Conservation (phyloP, 352 stramenopile species). For the Globisporangium megalacanthum region DNA sequence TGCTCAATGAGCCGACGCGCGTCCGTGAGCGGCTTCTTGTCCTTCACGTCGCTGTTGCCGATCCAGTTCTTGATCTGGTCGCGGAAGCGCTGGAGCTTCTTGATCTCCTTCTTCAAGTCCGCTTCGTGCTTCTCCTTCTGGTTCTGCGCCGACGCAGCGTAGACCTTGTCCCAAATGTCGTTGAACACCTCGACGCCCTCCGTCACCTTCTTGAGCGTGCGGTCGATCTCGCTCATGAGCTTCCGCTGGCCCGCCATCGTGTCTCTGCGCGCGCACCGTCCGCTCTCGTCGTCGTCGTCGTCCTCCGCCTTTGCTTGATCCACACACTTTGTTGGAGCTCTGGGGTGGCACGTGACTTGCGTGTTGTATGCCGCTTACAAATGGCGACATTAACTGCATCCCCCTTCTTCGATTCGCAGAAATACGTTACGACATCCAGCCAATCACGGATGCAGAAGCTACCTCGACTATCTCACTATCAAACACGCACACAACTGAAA, state of each 20-base stretch:
- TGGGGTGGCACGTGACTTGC: neutral
- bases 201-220: conserved; percentile 99
- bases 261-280: conserved; percentile 1
- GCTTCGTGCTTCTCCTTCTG: conserved; percentile 99
- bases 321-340: conserved; percentile 1
- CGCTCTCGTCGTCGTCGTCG: conserved; percentile 1
- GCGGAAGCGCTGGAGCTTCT: conserved; percentile 97
- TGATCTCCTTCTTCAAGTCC: conserved; percentile 99
- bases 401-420: conserved; percentile 1
- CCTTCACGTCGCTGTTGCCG: conserved; percentile 95
- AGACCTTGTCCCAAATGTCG: conserved; percentile 99
- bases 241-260: conserved; percentile 81
- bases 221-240: conserved; percentile 95
- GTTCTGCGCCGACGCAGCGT: conserved; percentile 93
- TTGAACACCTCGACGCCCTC: conserved; percentile 99
- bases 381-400: neutral
- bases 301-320: neutral
- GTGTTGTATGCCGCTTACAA: neutral
- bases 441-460: neutral
- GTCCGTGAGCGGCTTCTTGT: conserved; percentile 91
- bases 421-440: neutral
- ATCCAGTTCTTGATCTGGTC: conserved; percentile 99
- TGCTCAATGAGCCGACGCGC: conserved; percentile 94
- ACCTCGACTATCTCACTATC: neutral
- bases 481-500: conserved; percentile 5